Evolutionary conservation across 768 basidiomycete genomes (phyloP).

Genomic region (Pisolithus tinctorius): DNA sequence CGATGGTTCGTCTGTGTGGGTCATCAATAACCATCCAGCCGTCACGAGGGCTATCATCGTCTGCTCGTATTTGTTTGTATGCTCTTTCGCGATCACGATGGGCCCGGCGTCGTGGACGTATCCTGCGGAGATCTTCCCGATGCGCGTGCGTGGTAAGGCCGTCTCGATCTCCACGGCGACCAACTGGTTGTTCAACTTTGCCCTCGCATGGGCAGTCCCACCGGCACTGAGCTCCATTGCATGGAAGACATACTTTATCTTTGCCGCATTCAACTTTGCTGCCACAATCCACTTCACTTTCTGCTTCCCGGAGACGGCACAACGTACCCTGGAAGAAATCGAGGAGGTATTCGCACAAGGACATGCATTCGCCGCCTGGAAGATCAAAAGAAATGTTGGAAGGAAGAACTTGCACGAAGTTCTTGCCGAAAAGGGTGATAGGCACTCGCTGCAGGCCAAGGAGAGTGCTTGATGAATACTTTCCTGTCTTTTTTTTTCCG

Average conservation of each 20-base stretch:
- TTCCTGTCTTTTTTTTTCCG: background rate
- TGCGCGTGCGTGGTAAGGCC: conserved; percentile 61
- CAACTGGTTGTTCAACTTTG: conserved; percentile 69
- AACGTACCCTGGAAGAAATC: conserved; percentile 69
- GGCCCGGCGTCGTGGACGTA: conserved; percentile 77
- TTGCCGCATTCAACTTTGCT: conserved; percentile 70
- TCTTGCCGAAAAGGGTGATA: conserved; percentile 12
- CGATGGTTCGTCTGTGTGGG: conserved; percentile 44
- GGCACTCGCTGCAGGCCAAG: background rate
- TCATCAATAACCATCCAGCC: conserved; percentile 46
- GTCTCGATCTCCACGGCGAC: conserved; percentile 36
- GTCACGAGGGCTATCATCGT: conserved; percentile 70
- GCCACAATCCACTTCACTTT: conserved; percentile 67
- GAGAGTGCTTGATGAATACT: background rate
- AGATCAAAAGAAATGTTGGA: conserved; percentile 53
- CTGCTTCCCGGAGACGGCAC: conserved; percentile 76
- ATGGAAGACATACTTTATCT: conserved; percentile 74
- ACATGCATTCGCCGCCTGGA: conserved; percentile 67
- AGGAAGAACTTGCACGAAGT: conserved; percentile 55
- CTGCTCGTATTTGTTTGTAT: conserved; percentile 72
- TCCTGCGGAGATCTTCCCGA: conserved; percentile 63
- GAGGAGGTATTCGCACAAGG: conserved; percentile 72
- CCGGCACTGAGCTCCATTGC: conserved; percentile 61
- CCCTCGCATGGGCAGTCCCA: conserved; percentile 70
- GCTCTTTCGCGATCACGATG: conserved; percentile 67